phyloP scores from a whole-genome alignment of 1,139 yeast species.

The Blastobotrys illinoisensis region DNA sequence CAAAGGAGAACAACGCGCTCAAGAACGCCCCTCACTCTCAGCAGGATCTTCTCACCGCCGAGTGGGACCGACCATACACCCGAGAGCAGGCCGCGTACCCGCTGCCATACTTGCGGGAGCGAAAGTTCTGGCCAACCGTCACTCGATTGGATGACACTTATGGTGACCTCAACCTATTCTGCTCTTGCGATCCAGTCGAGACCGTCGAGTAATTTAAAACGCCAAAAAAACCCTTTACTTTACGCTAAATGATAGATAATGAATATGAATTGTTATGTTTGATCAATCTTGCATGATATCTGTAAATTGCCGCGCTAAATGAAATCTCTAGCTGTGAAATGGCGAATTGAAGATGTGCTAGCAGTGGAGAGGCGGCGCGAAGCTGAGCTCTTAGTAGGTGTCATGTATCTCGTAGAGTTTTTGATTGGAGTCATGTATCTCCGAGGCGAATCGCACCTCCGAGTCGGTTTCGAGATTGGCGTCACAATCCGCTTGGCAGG shows the following conservation, averaged over 20 bases:
- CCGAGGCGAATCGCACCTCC: not conserved
- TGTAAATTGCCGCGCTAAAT: not conserved
- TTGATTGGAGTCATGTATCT: not conserved
- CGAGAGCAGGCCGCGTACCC: slow-evolving; percentile 95
- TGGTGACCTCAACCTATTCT: slow-evolving; percentile 88
- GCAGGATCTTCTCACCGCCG: slow-evolving; percentile 63
- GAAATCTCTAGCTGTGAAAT: not conserved
- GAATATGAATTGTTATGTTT: not conserved
- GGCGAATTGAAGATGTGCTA: not conserved
- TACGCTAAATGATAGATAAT: not conserved
- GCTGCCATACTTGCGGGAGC: slow-evolving; percentile 58
- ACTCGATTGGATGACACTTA: slow-evolving; percentile 89
- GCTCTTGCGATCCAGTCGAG: slow-evolving; percentile 60
- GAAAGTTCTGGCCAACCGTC: slow-evolving; percentile 94
- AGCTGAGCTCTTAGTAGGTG: no score
- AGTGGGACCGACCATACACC: slow-evolving; percentile 86
- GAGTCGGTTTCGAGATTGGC: not conserved
- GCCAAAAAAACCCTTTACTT: not conserved
- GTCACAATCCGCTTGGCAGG: not conserved
- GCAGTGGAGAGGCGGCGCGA: not conserved
- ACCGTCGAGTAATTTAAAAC: slow-evolving; percentile 14
- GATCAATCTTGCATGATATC: not conserved
- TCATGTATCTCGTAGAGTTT: not conserved
- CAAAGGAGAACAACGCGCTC: slow-evolving; percentile 57
- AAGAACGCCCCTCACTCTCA: slow-evolving; percentile 92